phyloP scores from a whole-genome alignment of 371 early-diverging fungal genomes.

The Cokeromyces recurvatus region DNA sequence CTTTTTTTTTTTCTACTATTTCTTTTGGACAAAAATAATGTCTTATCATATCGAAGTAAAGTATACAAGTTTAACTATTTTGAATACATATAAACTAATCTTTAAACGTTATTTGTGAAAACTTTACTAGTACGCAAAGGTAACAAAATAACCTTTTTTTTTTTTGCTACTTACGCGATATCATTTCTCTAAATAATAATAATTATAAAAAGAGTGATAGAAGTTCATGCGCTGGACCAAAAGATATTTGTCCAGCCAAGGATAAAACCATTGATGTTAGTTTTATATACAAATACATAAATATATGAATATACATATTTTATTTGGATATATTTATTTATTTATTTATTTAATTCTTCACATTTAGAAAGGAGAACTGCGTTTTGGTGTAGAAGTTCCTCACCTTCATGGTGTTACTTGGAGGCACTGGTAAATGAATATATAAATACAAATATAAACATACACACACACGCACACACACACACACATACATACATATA shows the following conservation, averaged over 20 bases:
- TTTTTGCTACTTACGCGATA: not conserved
- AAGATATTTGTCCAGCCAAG: conserved; percentile 3
- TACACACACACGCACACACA: too few relatives aligned
- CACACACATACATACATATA: too few relatives aligned
- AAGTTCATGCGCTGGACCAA: conserved; percentile 18
- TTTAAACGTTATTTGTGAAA: too few relatives aligned
- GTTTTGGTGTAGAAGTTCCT: conserved; percentile 16
- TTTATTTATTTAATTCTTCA: not conserved
- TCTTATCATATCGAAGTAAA: too few relatives aligned
- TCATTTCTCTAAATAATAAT: too few relatives aligned
- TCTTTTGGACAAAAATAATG: too few relatives aligned
- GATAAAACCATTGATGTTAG: conserved; percentile 12
- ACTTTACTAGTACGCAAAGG: conserved; percentile 13
- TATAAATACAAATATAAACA: too few relatives aligned
- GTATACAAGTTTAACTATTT: too few relatives aligned
- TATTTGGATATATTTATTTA: too few relatives aligned
- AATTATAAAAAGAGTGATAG: conserved; percentile 9
- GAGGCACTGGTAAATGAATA: conserved; percentile 25
- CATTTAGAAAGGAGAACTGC: conserved; percentile 15
- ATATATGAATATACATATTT: not conserved
- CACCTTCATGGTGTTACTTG: conserved; percentile 8
- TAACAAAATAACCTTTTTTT: not conserved
- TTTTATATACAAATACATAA: not conserved
- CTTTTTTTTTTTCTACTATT: too few relatives aligned
- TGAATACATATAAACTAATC: too few relatives aligned